Evolutionary conservation across 2,329 filamentous ascomycete genomes (phyloP), one percentile per base, ranked within the genome.

Genomic region (Mycosphaerella sp.): DNA sequence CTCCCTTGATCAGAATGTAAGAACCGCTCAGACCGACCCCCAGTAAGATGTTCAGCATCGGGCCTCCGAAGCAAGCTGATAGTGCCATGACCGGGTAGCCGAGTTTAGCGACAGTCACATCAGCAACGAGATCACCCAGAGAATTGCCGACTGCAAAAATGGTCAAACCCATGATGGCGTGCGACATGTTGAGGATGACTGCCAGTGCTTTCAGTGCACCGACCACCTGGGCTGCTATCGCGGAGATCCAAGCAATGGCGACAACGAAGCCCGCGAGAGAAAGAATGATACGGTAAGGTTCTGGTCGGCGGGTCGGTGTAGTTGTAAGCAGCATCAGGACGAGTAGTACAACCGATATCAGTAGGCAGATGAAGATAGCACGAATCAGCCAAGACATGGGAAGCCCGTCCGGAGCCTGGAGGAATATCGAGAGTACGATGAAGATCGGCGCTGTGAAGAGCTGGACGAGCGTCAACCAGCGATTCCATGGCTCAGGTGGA

Each of bases 71-170:
- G 67, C 93, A 98, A 4, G 93, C 93, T 30, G 87, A 90, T 36
- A 86, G 72, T 0, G 93, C 93, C 93, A 98, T 98, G 56, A 98
- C 89, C 0, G 93, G 93, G 69, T 90, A 96, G 2, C 93, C 93
- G 2, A 98, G 80, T 30, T 88, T 82, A 3, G 93, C 93, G 34
- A 98, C 87, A 0, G 93, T 98, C 48, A 97, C 87, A 66, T 98
- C 87, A 13, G 93, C 91, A 8, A 98, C 89, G 13, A 98, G 76
- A 64, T 98, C 93, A 34, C 93, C 91, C 7, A 97, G 78, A 7
- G 88, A 95, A 70, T 98, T 98, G 25, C 93, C 93, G 30, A 96
- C 89, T 2, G 93, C 93, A 68, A 98, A 98, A 49, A 98, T 85
- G 13, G 93, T 98, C 45, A 98, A 79, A 1, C 93, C 93, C 9